phyloP scores from a whole-genome alignment of 1,284 basidiomycete genomes.

The Apiotrichum montevideense region DNA sequence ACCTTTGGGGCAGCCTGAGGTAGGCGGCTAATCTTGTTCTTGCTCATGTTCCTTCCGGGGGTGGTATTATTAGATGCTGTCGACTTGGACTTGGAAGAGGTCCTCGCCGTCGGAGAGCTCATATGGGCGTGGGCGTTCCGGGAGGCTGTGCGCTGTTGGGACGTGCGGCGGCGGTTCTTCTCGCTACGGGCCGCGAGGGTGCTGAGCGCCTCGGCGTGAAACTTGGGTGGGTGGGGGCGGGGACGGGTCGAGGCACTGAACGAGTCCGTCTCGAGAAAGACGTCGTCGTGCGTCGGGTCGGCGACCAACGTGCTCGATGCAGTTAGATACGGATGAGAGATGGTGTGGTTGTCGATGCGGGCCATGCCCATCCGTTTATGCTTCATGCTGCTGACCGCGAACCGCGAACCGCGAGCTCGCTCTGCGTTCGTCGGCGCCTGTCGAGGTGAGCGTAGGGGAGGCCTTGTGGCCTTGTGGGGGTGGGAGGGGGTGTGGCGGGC shows the following conservation, averaged over 20 bases:
- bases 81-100: too few relatives aligned
- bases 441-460: too few relatives aligned
- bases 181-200: neutral
- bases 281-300: neutral
- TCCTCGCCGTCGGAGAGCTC: too few relatives aligned
- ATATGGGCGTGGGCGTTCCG: too few relatives aligned
- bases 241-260: neutral
- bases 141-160: too few relatives aligned
- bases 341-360: neutral
- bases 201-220: neutral
- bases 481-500: too few relatives aligned
- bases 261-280: neutral
- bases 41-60: neutral
- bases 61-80: too few relatives aligned
- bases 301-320: neutral
- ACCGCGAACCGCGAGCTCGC: too few relatives aligned
- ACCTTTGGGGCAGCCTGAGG: neutral
- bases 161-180: neutral
- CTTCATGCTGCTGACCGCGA: neutral
- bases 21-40: neutral
- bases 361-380: conserved; percentile 4
- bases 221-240: neutral
- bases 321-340: neutral
- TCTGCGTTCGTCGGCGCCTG: too few relatives aligned
- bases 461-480: too few relatives aligned